Percentiles rank a stretch among this genome's conserved stretches.
Evolutionary conservation across 345 rosid species (phyloP).

Genomic region (Eucalyptus tenuipes): DNA sequence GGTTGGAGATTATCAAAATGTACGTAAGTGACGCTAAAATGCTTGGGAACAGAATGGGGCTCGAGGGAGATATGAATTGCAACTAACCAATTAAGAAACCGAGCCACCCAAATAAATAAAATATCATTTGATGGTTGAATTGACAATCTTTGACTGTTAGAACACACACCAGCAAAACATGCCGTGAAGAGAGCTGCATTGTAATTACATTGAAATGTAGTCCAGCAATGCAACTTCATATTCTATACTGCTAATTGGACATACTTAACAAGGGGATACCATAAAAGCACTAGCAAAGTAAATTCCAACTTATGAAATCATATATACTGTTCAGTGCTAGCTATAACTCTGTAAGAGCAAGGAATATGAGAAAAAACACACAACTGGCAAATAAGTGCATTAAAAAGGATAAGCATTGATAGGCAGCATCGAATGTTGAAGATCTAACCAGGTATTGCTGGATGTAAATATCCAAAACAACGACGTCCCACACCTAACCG

Average conservation of each 20-base stretch:
- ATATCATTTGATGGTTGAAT: neutral
- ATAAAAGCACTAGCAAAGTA: neutral
- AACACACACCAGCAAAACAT: neutral
- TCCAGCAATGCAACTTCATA: neutral
- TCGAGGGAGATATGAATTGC: neutral
- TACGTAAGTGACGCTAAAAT: neutral
- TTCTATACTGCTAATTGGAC: neutral
- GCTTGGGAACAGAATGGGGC: neutral
- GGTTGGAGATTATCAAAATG: neutral
- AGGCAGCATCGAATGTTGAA: neutral
- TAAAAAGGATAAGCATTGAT: neutral
- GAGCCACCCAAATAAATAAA: neutral
- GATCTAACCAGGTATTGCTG: slow-evolving; percentile 74
- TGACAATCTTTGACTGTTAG: neutral
- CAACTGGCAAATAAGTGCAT: neutral
- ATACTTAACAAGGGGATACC: neutral
- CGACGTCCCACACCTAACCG: slow-evolving; percentile 79
- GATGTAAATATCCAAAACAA: slow-evolving; percentile 89
- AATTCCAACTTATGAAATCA: neutral
- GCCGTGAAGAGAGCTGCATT: neutral
- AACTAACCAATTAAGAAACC: neutral
- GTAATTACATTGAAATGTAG: neutral
- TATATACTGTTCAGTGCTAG: neutral
- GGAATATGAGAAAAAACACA: neutral
- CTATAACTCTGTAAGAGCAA: neutral